phyloP scores from a whole-genome alignment of 2,329 filamentous ascomycete species.

The Diplodia mutila region DNA sequence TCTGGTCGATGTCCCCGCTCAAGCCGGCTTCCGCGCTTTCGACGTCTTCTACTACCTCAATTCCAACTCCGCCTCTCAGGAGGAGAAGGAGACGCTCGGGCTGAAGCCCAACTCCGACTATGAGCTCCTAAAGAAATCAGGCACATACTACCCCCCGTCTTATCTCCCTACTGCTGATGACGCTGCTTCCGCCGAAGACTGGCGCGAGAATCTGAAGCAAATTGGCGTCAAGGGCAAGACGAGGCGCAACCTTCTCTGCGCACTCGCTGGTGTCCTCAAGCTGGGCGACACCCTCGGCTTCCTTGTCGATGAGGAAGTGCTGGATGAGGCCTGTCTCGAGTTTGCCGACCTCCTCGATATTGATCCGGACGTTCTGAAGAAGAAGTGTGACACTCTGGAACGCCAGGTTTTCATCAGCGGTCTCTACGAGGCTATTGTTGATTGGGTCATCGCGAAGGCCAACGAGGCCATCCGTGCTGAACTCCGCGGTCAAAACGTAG shows the following conservation, averaged over 20 bases:
- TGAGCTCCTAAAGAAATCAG: constrained; percentile 76
- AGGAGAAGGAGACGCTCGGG: constrained; percentile 85
- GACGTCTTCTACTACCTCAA: constrained; percentile 98
- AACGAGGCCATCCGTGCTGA: constrained; percentile 82
- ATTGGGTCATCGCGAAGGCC: constrained; percentile 89
- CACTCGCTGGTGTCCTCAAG: constrained; percentile 83
- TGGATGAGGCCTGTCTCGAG: constrained; percentile 89
- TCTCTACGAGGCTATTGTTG: constrained; percentile 90
- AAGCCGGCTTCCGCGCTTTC: constrained; percentile 86
- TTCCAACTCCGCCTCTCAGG: constrained; percentile 84
- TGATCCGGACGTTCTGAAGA: constrained; percentile 78
- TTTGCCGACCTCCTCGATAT: constrained; percentile 83
- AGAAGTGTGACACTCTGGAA: constrained; percentile 82
- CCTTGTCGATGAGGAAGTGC: constrained; percentile 76
- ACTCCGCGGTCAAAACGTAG: constrained; percentile 67
- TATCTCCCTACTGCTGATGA: constrained; percentile 94
- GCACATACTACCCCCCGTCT: constrained; percentile 81
- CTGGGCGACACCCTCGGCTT: constrained; percentile 90
- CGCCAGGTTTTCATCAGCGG: constrained; percentile 80
- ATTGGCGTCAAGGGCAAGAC: constrained; percentile 91
- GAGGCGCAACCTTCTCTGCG: constrained; percentile 82
- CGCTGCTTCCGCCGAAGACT: constrained; percentile 89
- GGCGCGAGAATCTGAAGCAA: constrained; percentile 80
- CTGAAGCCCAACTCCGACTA: constrained; percentile 79
- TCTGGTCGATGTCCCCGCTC: constrained; percentile 76